Base-by-base conservation (phyloP, 768 basidiomycete genomes). In the Amanita muscaria region DNA sequence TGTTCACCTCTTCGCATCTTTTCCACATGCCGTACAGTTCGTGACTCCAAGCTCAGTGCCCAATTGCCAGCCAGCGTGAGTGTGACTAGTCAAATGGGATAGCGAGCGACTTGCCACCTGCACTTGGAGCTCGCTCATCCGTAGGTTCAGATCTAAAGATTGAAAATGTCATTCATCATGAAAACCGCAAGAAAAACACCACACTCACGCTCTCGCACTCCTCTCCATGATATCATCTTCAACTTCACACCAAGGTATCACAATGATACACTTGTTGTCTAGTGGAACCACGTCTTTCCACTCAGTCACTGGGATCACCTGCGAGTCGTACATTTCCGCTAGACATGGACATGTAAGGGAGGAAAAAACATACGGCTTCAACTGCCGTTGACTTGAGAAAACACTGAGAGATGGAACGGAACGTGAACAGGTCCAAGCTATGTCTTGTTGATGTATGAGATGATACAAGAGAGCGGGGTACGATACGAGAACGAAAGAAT, bases 181-280 rank as follows among this genome's bases (percentile, higher is more conserved):
- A 37, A 1, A 6, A 5, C 31, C 48, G 41, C 15, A 44, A 7
- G 48, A 37, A 23, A 36, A 37, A 51, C 31, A 32, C 46, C 48
- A 47, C 15, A 66, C 68, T 71, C 63, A 93, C 88, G 84, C 78
- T 61, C 79, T 72, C 46, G 80, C 89, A 58, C 83, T 89, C 50
- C 88, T 74, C 56, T 98, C 91, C 71, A 98, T 98, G 73, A 99
- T 97, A 56, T 92, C 88, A 60, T 99, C 74, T 59, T 88, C 88
- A 15, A 69, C 74, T 64, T 98, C 91, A 64, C 96, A 98, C 96
- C 96, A 99, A 3, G 96, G 96, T 48, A 98, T 77, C 44, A 85
- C 85, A 16, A 84, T 80, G 27, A 91, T 72, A 58, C 81, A 80
- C 69, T 96, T 97, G 59, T 71, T 70, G 62, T 99, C 94, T 33